Base-by-base conservation (phyloP, 176 grass and related monocot species). In the Cocos nucifera region DNA sequence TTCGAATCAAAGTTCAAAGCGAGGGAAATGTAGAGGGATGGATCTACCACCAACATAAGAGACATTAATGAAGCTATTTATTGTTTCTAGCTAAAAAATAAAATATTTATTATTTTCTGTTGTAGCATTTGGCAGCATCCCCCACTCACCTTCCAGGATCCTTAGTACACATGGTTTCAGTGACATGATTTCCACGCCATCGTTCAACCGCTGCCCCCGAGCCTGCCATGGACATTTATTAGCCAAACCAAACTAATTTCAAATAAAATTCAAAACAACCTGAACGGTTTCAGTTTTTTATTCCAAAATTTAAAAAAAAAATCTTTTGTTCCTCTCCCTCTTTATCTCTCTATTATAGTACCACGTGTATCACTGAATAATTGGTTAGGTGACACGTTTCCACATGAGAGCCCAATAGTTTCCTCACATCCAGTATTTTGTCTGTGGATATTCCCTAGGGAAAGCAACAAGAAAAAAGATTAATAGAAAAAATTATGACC, bases 381-480 rank as follows among this genome's bases (percentile, higher is more conserved):
- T 89, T 93, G 17, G 94, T 98, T 22, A 98, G 64, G 57, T 98
- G 88, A 6, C 94, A 98, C 20, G 94, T 98, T 57, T 89, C 82
- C 62, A 86, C 85, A 53, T 93, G 86, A 5, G 84, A 88, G 49
- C 66, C 74, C 53, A 98, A 64, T 49, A 98, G 71, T 82, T 76
- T 98, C 77, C 75, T 71, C 59, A 98, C 79, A 83, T 93, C 94
- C 68, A 98, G 65, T 35, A 98, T 55, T 16, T 78, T 89, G 62
- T 98, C 94, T 27, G 88, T 98, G 17, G 94, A 93, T 65, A 98
- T 83, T 23, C 94, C 88, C 94, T 98, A 25, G 35, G 50, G 18
- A 4, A 64, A 70, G 5, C 54, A 53, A 66, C 55, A 20, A 49
- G 61, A 17, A 57, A 15, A 18, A 50, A 62, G 44, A 26, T 26